These are phyloP conservation scores for Sphagnum magellanicum DNA, from an alignment of 228 moss, liverwort and hornwort genomes.

Conservation along the genomic window DNA sequence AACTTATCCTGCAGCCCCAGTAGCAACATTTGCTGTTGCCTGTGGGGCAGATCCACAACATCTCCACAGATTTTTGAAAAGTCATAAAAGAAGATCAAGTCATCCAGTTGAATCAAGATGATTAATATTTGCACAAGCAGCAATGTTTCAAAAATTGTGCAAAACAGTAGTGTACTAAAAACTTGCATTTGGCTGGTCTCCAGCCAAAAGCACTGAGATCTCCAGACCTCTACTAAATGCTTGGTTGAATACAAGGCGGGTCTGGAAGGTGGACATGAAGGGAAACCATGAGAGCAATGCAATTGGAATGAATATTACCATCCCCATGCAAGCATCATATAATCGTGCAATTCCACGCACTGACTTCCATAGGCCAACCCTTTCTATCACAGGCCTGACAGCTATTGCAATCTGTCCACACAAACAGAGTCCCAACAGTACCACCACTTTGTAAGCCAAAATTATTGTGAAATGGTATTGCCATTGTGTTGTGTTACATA, in stretches of 20 bases:
- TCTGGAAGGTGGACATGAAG: conserved; percentile 97
- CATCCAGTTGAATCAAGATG: too few species aligned
- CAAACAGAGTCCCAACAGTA: background rate
- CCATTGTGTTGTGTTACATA: too few species aligned
- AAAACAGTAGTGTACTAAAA: conserved; percentile 7
- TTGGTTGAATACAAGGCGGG: conserved; percentile 90
- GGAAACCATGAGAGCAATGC: conserved; percentile 94
- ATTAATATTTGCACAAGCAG: too few species aligned
- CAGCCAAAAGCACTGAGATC: conserved; percentile 68
- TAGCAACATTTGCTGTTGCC: too few species aligned
- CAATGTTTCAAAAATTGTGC: too few species aligned
- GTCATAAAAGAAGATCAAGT: too few species aligned
- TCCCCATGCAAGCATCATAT: conserved; percentile 91
- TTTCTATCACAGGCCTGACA: conserved; percentile 46
- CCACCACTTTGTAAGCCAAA: too few species aligned
- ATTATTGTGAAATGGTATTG: too few species aligned
- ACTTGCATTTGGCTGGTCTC: conserved; percentile 46
- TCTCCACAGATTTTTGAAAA: too few species aligned
- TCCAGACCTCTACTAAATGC: conserved; percentile 96
- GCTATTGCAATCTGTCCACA: conserved; percentile 70
- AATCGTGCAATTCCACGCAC: conserved; percentile 70
- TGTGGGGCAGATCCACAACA: too few species aligned
- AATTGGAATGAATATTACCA: conserved; percentile 75
- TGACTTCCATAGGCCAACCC: conserved; percentile 55
- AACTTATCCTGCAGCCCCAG: too few species aligned